Conservation (phyloP, 345 rosid genomes). For the Ailanthus altissimus region DNA sequence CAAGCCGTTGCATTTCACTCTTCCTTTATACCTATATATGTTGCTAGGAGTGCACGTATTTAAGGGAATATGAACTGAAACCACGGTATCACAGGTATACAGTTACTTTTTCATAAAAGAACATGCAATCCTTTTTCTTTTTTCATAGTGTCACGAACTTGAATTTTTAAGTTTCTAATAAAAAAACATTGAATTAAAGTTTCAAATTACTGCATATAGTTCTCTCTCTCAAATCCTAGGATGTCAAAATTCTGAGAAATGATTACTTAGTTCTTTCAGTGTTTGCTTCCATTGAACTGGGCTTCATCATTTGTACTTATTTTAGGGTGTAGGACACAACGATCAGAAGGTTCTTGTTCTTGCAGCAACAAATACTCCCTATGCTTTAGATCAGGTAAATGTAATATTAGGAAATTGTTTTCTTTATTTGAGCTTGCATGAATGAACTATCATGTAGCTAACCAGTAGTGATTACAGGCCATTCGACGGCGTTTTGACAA, state of each 20-base stretch:
- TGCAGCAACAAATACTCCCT: constrained; percentile 94
- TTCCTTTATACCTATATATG: neutral
- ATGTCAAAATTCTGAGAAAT: neutral
- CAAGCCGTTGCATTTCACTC: neutral
- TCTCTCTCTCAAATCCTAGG: neutral
- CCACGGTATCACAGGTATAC: neutral
- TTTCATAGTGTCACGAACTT: neutral
- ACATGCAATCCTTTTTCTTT: neutral
- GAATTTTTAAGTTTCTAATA: neutral
- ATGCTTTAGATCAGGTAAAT: constrained; percentile 86
- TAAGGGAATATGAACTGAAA: neutral
- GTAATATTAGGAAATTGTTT: constrained; percentile 5
- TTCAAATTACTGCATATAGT: neutral
- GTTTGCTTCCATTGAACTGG: constrained; percentile 13
- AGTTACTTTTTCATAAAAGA: neutral
- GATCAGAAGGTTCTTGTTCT: constrained; percentile 95
- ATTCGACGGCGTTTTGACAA: constrained; percentile 93
- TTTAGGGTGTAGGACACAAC: constrained; percentile 85
- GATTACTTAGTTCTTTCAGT: neutral
- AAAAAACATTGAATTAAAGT: neutral
- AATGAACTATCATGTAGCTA: constrained; percentile 21
- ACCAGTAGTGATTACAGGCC: constrained; percentile 58
- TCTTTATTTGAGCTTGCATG: constrained; percentile 18
- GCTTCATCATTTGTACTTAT: constrained; percentile 19
- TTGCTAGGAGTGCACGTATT: neutral